These are phyloP conservation scores for Populus simonii DNA, from an alignment of 345 rosid genomes.

Conservation along the genomic window DNA sequence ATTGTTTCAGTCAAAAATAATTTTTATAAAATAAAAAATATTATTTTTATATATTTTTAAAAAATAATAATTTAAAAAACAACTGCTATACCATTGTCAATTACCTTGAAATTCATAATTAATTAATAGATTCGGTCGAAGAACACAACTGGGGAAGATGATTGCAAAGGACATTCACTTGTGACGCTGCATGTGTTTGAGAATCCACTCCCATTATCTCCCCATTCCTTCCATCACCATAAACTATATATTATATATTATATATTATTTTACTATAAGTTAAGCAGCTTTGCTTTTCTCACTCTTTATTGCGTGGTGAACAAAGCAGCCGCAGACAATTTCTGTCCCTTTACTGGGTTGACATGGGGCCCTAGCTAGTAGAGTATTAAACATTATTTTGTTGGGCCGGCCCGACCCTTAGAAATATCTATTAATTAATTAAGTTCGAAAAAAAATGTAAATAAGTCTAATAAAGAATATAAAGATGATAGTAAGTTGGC, in stretches of 20 bases:
- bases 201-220: constrained; percentile 34
- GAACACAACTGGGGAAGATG: constrained; percentile 36
- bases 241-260: not conserved
- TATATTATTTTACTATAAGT: not conserved
- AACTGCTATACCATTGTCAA: rapidly evolving
- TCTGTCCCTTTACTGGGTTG: not conserved
- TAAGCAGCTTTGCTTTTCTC: not conserved
- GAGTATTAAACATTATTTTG: not conserved
- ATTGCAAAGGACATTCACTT: constrained; percentile 36
- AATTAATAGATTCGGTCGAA: constrained; percentile 24
- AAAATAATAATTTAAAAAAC: too few species aligned
- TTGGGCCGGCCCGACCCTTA: not conserved
- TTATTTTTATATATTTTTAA: too few species aligned
- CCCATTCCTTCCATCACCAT: not conserved
- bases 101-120: not conserved
- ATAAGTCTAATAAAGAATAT: too few species aligned
- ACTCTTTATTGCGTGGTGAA: not conserved
- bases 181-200: constrained; percentile 38
- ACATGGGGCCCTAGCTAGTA: not conserved
- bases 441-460: not conserved
- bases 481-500: not conserved
- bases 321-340: constrained; percentile 1
- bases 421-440: not conserved
- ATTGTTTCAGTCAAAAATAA: too few species aligned
- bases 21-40: too few species aligned